Evolutionary conservation across 768 basidiomycete species (phyloP).

Genomic region (Cytidiella melzeri): DNA sequence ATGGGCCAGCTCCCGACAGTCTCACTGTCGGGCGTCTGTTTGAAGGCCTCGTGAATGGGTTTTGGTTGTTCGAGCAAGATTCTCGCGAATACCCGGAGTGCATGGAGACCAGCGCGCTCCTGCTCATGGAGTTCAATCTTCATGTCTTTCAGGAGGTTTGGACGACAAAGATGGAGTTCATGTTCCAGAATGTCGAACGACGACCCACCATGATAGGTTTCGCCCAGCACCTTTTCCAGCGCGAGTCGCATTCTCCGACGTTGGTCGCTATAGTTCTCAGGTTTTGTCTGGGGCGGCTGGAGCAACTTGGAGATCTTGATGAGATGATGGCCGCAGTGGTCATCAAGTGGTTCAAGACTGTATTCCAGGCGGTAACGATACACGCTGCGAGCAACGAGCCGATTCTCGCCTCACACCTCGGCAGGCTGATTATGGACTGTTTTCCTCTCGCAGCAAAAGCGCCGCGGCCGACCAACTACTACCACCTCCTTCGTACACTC

Average conservation of each 20-base stretch:
- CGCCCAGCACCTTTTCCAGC: slow-evolving; percentile 74
- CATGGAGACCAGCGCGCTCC: slow-evolving; percentile 73
- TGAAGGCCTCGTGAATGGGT: slow-evolving; percentile 75
- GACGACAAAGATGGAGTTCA: slow-evolving; percentile 88
- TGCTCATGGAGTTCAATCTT: slow-evolving; percentile 76
- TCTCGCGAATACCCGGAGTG: slow-evolving; percentile 69
- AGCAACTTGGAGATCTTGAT: slow-evolving; percentile 78
- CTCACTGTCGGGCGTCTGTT: slow-evolving; percentile 85
- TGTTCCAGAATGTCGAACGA: slow-evolving; percentile 73
- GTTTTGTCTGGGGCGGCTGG: slow-evolving; percentile 78
- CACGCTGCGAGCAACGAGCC: slow-evolving; percentile 78
- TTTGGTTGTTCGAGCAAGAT: slow-evolving; percentile 70
- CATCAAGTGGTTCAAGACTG: slow-evolving; percentile 92
- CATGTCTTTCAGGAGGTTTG: slow-evolving; percentile 96
- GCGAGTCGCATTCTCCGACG: slow-evolving; percentile 72
- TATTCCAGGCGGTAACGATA: slow-evolving; percentile 78
- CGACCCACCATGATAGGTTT: slow-evolving; percentile 78
- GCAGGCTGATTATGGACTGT: slow-evolving; percentile 92
- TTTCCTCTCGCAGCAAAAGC: slow-evolving; percentile 93
- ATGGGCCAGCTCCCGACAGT: slow-evolving; percentile 76
- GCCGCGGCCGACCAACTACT: slow-evolving; percentile 86
- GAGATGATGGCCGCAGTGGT: slow-evolving; percentile 77
- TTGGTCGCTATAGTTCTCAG: slow-evolving; percentile 85
- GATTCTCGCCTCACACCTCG: slow-evolving; percentile 88
- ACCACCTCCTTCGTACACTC: slow-evolving; percentile 83